Conservation (phyloP, 2,329 filamentous ascomycete species). For the Juglanconis oblonga region DNA sequence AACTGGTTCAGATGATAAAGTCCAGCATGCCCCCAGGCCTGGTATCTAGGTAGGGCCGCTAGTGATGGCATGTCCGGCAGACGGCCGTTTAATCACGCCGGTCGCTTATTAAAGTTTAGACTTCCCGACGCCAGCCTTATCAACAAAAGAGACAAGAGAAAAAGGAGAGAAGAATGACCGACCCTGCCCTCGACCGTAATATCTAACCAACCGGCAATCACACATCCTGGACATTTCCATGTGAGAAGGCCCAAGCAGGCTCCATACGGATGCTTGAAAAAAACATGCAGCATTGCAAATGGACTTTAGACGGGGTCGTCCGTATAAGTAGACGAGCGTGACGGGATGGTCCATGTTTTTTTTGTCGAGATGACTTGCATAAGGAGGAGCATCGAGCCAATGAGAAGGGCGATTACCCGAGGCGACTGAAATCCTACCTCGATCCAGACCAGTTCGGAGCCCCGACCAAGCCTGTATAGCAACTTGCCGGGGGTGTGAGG, state of each 20-base stretch:
- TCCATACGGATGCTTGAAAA: neutral
- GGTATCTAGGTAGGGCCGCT: neutral
- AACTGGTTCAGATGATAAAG: constrained; percentile 10
- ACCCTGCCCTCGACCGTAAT: neutral
- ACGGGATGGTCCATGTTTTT: constrained; percentile 18
- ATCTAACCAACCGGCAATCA: neutral
- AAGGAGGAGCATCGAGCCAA: constrained; percentile 11
- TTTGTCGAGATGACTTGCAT: constrained; percentile 16
- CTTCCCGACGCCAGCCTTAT: neutral
- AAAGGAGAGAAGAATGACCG: neutral
- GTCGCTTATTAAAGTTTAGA: constrained; percentile 7
- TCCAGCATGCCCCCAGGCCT: constrained; percentile 8
- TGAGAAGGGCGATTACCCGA: constrained; percentile 19
- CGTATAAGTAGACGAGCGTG: neutral
- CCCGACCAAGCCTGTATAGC: constrained; percentile 3
- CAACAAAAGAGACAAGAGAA: too few species aligned
- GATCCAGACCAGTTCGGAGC: constrained; percentile 7
- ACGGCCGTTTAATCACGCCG: constrained; percentile 4
- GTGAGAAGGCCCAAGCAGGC: neutral
- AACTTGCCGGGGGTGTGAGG: constrained; percentile 8
- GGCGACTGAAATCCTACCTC: constrained; percentile 14
- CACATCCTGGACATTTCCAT: neutral
- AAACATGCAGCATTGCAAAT: neutral
- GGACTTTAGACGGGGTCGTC: constrained; percentile 2
- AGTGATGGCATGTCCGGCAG: neutral